Conservation (phyloP, 108 stramenopile genomes). For the Pseudonitzschia delicatissima region DNA sequence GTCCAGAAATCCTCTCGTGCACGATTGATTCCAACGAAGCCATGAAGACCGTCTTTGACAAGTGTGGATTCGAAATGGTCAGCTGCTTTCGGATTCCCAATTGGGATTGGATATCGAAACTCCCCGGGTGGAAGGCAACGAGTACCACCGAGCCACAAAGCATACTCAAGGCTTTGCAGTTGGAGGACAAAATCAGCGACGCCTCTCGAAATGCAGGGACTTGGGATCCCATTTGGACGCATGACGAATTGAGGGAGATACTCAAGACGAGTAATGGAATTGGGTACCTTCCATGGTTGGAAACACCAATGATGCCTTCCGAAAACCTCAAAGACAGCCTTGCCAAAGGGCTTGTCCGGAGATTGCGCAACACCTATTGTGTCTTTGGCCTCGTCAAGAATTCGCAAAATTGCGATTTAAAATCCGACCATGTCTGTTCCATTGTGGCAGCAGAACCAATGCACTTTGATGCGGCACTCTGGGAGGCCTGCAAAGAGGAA, state of each 20-base stretch:
- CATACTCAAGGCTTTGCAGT: background rate
- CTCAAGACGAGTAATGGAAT: background rate
- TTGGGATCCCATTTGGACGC: background rate
- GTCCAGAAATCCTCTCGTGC: background rate
- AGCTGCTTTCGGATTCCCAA: background rate
- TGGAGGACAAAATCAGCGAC: background rate
- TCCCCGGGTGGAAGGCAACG: background rate
- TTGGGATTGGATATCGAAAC: background rate
- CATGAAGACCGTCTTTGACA: background rate
- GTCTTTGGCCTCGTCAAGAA: background rate
- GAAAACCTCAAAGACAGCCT: background rate
- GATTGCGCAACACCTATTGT: background rate
- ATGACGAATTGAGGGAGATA: background rate
- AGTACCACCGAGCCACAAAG: too few relatives aligned
- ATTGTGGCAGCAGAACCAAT: background rate
- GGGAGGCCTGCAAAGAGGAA: background rate
- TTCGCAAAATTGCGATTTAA: background rate
- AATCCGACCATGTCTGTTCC: background rate
- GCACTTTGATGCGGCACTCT: background rate
- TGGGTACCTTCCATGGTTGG: background rate
- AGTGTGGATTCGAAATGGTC: background rate
- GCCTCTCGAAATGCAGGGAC: background rate
- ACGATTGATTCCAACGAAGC: background rate
- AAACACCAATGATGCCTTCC: background rate
- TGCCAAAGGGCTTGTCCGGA: background rate